These are phyloP conservation scores for Macrocybe sp. DNA, from an alignment of 1,284 basidiomycete species.

Conservation along the genomic window DNA sequence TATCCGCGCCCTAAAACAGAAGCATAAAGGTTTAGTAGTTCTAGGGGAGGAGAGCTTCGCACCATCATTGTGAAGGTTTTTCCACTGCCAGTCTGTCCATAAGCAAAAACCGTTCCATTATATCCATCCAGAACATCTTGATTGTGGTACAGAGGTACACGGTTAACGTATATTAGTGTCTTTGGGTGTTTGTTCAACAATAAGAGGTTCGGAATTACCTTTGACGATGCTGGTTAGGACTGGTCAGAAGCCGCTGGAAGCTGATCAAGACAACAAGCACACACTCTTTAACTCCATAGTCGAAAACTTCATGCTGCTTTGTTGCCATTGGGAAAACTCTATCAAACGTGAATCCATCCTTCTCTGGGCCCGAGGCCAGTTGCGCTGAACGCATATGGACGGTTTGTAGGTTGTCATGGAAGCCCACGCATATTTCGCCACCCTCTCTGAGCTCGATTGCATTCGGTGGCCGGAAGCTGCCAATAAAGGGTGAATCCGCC, in stretches of 20 bases:
- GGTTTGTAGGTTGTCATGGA: conserved; percentile 81
- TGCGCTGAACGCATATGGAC: conserved; percentile 76
- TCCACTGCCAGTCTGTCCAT: conserved; percentile 97
- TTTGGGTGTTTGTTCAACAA: background rate
- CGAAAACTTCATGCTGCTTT: conserved; percentile 93
- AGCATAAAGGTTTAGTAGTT: conserved; percentile 5
- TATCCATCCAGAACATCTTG: conserved; percentile 97
- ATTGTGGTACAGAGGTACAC: background rate
- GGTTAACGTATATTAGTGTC: too few relatives aligned
- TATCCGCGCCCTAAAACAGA: conserved; percentile 81
- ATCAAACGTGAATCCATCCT: conserved; percentile 96
- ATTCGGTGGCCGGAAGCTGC: conserved; percentile 93
- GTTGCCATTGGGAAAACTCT: conserved; percentile 94
- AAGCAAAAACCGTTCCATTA: conserved; percentile 98
- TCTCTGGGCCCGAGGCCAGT: conserved; percentile 70
- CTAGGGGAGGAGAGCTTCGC: conserved; percentile 18
- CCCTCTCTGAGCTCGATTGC: conserved; percentile 87
- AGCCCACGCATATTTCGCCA: conserved; percentile 88
- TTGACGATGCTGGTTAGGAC: conserved; percentile 61
- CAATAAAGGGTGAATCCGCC: too few relatives aligned
- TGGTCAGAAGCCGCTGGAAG: conserved; percentile 10
- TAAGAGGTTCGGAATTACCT: conserved; percentile 40
- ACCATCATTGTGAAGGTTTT: conserved; percentile 99
- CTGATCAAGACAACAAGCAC: conserved; percentile 25
- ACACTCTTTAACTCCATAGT: conserved; percentile 97